These are phyloP conservation scores for Hyphopichia wangnamkhiaoensis DNA, from an alignment of 1,139 yeast species.

Conservation along the genomic window DNA sequence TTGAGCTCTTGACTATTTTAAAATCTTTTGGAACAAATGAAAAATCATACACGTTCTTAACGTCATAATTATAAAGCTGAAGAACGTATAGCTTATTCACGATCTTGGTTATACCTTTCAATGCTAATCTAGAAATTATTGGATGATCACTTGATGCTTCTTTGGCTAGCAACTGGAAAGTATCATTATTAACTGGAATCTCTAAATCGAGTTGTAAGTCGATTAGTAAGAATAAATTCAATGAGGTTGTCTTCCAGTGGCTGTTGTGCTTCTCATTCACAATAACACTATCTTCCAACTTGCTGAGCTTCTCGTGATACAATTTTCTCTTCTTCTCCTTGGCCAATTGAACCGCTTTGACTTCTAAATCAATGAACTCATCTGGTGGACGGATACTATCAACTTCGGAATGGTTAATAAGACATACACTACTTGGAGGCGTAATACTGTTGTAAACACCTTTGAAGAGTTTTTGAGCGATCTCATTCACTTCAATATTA, in stretches of 20 bases:
- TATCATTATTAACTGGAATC: conserved; percentile 42
- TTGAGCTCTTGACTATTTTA: conserved; percentile 43
- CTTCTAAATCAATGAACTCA: conserved; percentile 53
- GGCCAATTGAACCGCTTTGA: conserved; percentile 56
- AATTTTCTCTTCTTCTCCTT: conserved; percentile 55
- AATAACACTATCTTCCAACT: conserved; percentile 47
- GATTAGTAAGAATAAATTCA: conserved; percentile 56
- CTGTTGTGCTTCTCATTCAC: conserved; percentile 33
- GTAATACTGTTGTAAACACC: conserved; percentile 48
- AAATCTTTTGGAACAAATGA: conserved; percentile 40
- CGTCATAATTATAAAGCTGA: conserved; percentile 56
- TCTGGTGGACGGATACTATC: conserved; percentile 68
- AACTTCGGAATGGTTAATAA: conserved; percentile 47
- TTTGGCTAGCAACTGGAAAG: conserved; percentile 49
- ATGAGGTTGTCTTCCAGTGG: conserved; percentile 72
- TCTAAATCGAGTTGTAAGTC: conserved; percentile 60
- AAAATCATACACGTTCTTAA: conserved; percentile 46
- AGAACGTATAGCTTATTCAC: conserved; percentile 53
- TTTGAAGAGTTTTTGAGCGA: conserved; percentile 54
- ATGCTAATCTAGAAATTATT: conserved; percentile 59
- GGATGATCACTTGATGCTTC: conserved; percentile 76
- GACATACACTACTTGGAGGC: conserved; percentile 62
- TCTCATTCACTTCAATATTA: conserved; percentile 50
- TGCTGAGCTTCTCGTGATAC: conserved; percentile 41
- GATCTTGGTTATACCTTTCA: conserved; percentile 62